A percentile compares a stretch with the other conserved stretches of the same genome.
phyloP scores from a whole-genome alignment of 2,329 filamentous ascomycete genomes.

The Paradendryphiella salina region DNA sequence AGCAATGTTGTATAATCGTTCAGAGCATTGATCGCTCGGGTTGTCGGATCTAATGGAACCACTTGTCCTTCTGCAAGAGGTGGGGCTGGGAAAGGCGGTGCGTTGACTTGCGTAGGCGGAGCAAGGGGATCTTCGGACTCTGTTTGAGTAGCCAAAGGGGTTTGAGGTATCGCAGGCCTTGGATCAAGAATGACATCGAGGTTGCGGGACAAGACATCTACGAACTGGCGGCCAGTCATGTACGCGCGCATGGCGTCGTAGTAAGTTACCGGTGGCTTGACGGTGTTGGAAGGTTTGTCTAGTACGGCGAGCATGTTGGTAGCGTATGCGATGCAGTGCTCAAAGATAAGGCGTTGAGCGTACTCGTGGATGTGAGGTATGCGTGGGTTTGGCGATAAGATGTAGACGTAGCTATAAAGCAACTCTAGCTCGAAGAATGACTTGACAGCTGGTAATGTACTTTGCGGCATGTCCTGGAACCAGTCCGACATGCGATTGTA shows the following conservation, averaged over 20 bases:
- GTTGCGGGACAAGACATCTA: constrained; percentile 60
- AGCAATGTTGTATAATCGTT: constrained; percentile 53
- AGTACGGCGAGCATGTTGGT: constrained; percentile 71
- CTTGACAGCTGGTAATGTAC: constrained; percentile 66
- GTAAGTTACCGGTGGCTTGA: constrained; percentile 74
- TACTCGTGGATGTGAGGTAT: constrained; percentile 75
- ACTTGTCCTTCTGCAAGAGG: constrained; percentile 29
- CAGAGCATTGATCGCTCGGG: constrained; percentile 52
- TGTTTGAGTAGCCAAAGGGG: constrained; percentile 30
- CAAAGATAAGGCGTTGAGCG: constrained; percentile 79
- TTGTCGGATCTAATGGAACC: constrained; percentile 39
- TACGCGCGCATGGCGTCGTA: constrained; percentile 85
- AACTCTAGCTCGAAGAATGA: constrained; percentile 85
- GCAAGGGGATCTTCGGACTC: constrained; percentile 46
- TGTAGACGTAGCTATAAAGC: constrained; percentile 88
- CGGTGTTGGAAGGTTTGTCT: constrained; percentile 55
- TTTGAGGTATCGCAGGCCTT: constrained; percentile 48
- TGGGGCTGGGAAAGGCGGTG: constrained; percentile 43
- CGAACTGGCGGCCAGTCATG: constrained; percentile 64
- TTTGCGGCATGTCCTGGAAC: constrained; percentile 73
- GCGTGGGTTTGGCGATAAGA: constrained; percentile 77
- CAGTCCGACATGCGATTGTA: constrained; percentile 78
- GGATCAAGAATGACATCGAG: constrained; percentile 52
- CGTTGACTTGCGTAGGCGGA: constrained; percentile 30
- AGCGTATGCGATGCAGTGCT: constrained; percentile 82